A percentile compares a stretch with the other conserved stretches of the same genome.
Conservation (phyloP, 2,329 filamentous ascomycete genomes). For the Colletotrichum euphorbiae region DNA sequence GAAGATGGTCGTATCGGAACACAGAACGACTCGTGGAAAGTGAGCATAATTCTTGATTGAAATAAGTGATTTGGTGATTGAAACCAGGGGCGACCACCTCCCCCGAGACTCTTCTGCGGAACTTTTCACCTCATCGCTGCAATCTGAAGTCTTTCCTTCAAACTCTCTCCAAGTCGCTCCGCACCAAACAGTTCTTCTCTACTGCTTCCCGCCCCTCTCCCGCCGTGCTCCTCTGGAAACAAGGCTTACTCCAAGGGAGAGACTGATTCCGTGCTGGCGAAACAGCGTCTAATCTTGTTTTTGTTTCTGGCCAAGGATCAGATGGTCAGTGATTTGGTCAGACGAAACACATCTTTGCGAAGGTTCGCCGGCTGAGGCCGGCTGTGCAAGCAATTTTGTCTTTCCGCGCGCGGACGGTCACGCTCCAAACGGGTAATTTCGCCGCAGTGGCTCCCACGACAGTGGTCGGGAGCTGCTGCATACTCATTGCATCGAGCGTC, state of each 20-base stretch:
- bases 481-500: background rate
- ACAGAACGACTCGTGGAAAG: background rate
- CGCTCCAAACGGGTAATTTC: background rate
- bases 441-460: slow-evolving; percentile 12
- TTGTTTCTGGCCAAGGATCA: slow-evolving; percentile 19
- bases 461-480: background rate
- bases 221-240: background rate
- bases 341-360: slow-evolving; percentile 18
- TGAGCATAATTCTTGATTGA: background rate
- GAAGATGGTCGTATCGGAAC: too few relatives aligned
- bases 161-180: background rate
- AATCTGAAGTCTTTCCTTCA: background rate
- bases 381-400: background rate
- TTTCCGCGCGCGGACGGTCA: background rate
- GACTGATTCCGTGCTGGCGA: background rate
- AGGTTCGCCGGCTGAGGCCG: background rate
- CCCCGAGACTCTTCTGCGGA: slow-evolving; percentile 14
- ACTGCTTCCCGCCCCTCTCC: background rate
- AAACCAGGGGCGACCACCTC: background rate
- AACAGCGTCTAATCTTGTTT: slow-evolving; percentile 20
- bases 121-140: slow-evolving; percentile 10
- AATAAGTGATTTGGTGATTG: background rate
- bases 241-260: background rate
- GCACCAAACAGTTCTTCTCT: background rate
- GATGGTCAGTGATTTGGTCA: slow-evolving; percentile 8